Evolutionary conservation across 2,329 filamentous ascomycete genomes (phyloP).

Genomic region (Chrysoporthe puriensis): DNA sequence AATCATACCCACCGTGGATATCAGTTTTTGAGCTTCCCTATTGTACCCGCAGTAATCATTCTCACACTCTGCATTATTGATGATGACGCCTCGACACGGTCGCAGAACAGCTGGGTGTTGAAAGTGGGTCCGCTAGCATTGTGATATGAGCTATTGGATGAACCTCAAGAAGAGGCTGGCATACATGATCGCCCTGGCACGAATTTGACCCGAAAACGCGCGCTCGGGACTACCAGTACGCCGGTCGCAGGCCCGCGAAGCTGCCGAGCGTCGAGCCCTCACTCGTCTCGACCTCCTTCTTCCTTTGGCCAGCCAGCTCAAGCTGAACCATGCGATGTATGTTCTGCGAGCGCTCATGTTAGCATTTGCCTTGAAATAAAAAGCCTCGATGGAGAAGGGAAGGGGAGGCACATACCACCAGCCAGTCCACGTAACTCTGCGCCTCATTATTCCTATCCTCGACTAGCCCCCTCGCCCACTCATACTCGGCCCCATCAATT

Average conservation of each 20-base stretch:
- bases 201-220: neutral
- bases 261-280: slow-evolving; percentile 54
- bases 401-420: slow-evolving; percentile 56
- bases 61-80: neutral
- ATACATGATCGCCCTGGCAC: neutral
- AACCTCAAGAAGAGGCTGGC: neutral
- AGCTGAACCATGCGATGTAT: slow-evolving; percentile 91
- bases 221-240: slow-evolving; percentile 56
- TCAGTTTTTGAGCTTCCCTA: neutral
- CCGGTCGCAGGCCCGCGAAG: slow-evolving; percentile 62
- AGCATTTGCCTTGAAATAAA: neutral
- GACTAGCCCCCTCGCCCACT: slow-evolving; percentile 88
- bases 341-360: slow-evolving; percentile 47
- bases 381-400: neutral
- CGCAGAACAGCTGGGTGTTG: neutral
- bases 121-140: neutral
- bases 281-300: slow-evolving; percentile 62
- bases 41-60: neutral
- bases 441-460: slow-evolving; percentile 98
- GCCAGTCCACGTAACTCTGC: slow-evolving; percentile 97
- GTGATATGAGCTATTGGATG: neutral
- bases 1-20: neutral
- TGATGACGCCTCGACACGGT: neutral
- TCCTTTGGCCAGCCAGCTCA: slow-evolving; percentile 76
- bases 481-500: slow-evolving; percentile 92